Conservation (phyloP, 306 rosid genomes). For the Medicago truncatula region MtrunA17r5.0-ANR NC_053043.1:10652001-10652500, state of each 20-base stretch:
- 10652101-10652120: constrained; percentile 93
- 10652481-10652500: constrained; percentile 93
- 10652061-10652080: constrained; percentile 81
- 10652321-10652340: constrained; percentile 76
- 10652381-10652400: constrained; percentile 82
- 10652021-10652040: constrained; percentile 57
- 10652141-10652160: constrained; percentile 84
- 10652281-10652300: constrained; percentile 82
- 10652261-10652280: constrained; percentile 51
- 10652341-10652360: constrained; percentile 75
- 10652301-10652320: constrained; percentile 88
- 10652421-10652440: constrained; percentile 87
- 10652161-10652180: constrained; percentile 94
- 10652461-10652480: constrained; percentile 83
- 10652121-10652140: constrained; percentile 98
- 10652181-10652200: constrained; percentile 63
- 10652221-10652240: constrained; percentile 5
- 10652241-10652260: constrained; percentile 16
- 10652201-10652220: constrained; percentile 32
- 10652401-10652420: constrained; percentile 77
- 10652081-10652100: constrained; percentile 90
- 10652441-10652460: constrained; percentile 75
- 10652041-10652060: constrained; percentile 87
- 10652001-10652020: constrained; percentile 44
- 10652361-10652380: constrained; percentile 88